Percentiles rank a stretch among this genome's conserved stretches.
These are phyloP conservation scores for Dryadomyces sulphureus DNA, from an alignment of 2,329 filamentous ascomycete genomes.

Conservation along the genomic window DNA sequence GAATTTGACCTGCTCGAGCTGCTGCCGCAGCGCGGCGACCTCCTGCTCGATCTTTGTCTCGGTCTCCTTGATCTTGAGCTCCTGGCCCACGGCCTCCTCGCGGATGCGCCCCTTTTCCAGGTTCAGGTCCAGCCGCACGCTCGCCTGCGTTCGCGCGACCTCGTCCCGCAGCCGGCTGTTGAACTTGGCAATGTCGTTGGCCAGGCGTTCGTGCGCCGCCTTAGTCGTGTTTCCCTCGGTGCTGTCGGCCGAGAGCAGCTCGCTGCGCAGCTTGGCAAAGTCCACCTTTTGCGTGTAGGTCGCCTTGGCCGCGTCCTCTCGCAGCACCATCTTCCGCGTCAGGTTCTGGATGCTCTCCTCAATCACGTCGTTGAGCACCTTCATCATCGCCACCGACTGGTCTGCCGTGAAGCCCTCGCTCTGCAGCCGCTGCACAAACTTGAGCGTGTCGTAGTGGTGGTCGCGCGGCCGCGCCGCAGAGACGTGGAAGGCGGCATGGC, in stretches of 20 bases:
- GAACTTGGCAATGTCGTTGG: conserved; percentile 89
- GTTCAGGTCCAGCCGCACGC: conserved; percentile 82
- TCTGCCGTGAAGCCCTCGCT: conserved; percentile 90
- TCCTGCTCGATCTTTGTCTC: conserved; percentile 98
- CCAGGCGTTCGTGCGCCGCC: conserved; percentile 78
- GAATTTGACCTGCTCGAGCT: conserved; percentile 95
- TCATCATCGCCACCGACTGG: conserved; percentile 97
- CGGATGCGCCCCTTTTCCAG: conserved; percentile 91
- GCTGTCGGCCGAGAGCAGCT: conserved; percentile 81
- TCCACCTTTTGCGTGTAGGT: conserved; percentile 85
- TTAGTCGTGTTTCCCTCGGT: conserved; percentile 82
- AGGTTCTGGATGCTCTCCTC: conserved; percentile 96
- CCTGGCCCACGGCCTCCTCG: conserved; percentile 91
- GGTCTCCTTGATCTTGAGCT: conserved; percentile 97
- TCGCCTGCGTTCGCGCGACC: conserved; percentile 85
- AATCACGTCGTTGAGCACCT: conserved; percentile 88
- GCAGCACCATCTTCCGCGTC: conserved; percentile 92
- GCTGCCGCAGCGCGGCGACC: conserved; percentile 76
- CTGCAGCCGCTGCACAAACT: conserved; percentile 84
- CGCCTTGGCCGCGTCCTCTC: conserved; percentile 77
- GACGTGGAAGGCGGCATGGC: conserved; percentile 61
- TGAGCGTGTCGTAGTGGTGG: conserved; percentile 96
- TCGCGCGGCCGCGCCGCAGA: conserved; percentile 50
- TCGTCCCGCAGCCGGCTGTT: conserved; percentile 83
- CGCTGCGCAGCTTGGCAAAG: conserved; percentile 90